Evolutionary conservation across 2,329 filamentous ascomycete species (phyloP), one percentile per base, ranked within the genome.

Genomic region (Canariomyces notabilis): DNA sequence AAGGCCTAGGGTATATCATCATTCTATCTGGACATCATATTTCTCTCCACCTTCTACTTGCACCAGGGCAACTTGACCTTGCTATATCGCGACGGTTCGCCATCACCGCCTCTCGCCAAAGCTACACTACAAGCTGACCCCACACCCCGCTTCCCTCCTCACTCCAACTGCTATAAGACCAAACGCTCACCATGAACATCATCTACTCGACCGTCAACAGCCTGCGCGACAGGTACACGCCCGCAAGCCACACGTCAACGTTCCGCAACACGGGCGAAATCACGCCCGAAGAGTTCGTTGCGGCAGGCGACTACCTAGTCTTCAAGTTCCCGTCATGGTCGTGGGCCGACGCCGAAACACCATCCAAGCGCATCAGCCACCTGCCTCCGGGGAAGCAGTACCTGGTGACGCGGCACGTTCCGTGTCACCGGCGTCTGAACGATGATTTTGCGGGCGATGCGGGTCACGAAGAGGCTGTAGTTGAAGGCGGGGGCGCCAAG

Each of bases 301-400:
- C 87, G 4, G 93, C 93, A 3, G 93, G 93, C 59, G 93, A 98
- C 72, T 98, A 97, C 66, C 82, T 98, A 31, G 90, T 95, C 62
- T 95, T 94, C 82, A 97, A 96, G 74, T 98, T 98, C 70, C 93
- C 91, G 7, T 95, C 91, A 48, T 98, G 93, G 93, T 86, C 88
- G 40, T 98, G 93, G 93, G 83, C 86, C 55, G 88, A 93, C 60
- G 90, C 91, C 56, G 87, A 91, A 45, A 81, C 83, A n/a, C 79
- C 83, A 1, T 77, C 80, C 51, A 87, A 89, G 65, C 85, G 89
- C 53, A 87, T 87, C 45, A 73, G 75, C 55, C 87, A 95, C 63
- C 80, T 98, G 4, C 93, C 93, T 1, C 70, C 82, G 0, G 88
- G 86, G 42, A 98, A 97, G 72, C 93, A 98, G 76, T 98, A 89